A percentile compares a stretch with the other conserved stretches of the same genome.
Conservation (phyloP, 345 rosid species). For the Tarenaya hassleriana region DNA sequence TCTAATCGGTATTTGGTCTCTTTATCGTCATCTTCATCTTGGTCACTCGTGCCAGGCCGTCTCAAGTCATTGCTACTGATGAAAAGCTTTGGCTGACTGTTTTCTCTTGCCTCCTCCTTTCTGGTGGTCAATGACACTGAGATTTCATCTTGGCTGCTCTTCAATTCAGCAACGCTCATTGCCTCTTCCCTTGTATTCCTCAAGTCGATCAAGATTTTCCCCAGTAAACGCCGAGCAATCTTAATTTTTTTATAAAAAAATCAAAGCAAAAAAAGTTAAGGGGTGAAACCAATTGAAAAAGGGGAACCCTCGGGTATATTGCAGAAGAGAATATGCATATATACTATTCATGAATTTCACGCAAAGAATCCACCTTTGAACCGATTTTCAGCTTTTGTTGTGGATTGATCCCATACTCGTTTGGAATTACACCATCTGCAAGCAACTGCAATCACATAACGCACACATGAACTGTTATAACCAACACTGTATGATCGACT, state of each 20-base stretch:
- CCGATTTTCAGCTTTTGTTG: constrained; percentile 91
- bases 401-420: constrained; percentile 96
- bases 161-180: constrained; percentile 75
- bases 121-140: constrained; percentile 37
- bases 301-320: neutral
- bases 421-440: constrained; percentile 98
- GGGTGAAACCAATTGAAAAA: neutral
- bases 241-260: constrained; percentile 14
- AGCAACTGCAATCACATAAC: constrained; percentile 62
- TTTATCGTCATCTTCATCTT: constrained; percentile 90
- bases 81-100: constrained; percentile 42
- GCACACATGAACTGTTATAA: constrained; percentile 15
- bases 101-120: constrained; percentile 57
- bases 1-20: constrained; percentile 95
- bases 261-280: neutral
- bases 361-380: constrained; percentile 56
- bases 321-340: constrained; percentile 1
- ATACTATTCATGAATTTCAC: constrained; percentile 4
- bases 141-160: constrained; percentile 60
- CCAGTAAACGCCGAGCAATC: constrained; percentile 95
- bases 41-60: constrained; percentile 60
- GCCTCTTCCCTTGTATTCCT: constrained; percentile 99
- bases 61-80: constrained; percentile 52
- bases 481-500: constrained; percentile 5
- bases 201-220: constrained; percentile 90